Percentiles rank a stretch among this genome's conserved stretches.
Evolutionary conservation across 345 rosid species (phyloP).

Genomic region (Cardamine chenopodiifolia): DNA sequence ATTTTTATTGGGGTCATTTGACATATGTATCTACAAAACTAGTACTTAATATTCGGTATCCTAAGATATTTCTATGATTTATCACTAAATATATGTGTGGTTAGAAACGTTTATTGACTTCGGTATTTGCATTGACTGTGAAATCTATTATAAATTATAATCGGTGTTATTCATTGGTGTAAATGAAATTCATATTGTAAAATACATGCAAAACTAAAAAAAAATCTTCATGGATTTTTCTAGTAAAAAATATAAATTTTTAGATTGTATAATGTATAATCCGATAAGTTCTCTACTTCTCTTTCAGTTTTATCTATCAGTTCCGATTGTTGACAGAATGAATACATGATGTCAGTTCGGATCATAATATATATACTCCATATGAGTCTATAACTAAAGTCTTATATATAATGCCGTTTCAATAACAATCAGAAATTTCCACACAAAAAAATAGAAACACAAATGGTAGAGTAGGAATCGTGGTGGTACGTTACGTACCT

Average conservation of each 20-base stretch:
- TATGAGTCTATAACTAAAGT: not conserved
- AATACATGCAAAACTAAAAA: not conserved
- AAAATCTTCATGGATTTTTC: not conserved
- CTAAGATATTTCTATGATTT: not conserved
- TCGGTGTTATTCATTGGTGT: not conserved
- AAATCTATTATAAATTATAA: not conserved
- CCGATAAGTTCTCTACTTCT: not conserved
- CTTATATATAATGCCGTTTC: not conserved
- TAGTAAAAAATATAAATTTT: too few species aligned
- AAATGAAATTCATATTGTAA: not conserved
- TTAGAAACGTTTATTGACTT: not conserved
- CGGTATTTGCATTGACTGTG: not conserved
- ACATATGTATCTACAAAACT: slow-evolving; percentile 4
- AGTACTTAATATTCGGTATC: not conserved
- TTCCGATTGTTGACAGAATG: not conserved
- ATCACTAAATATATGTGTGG: not conserved
- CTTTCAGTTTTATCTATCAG: not conserved
- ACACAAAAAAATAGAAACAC: slow-evolving; percentile 1
- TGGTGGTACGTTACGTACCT: slow-evolving; percentile 33
- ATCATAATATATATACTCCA: not conserved
- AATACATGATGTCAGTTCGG: slow-evolving; percentile 13
- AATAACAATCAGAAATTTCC: slow-evolving; percentile 24
- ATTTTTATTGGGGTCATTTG: slow-evolving; percentile 3
- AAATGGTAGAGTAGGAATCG: slow-evolving; percentile 38
- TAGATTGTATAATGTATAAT: too few species aligned